These are phyloP conservation scores for Amauroascus niger DNA, from an alignment of 2,329 filamentous ascomycete species.

Conservation along the genomic window DNA sequence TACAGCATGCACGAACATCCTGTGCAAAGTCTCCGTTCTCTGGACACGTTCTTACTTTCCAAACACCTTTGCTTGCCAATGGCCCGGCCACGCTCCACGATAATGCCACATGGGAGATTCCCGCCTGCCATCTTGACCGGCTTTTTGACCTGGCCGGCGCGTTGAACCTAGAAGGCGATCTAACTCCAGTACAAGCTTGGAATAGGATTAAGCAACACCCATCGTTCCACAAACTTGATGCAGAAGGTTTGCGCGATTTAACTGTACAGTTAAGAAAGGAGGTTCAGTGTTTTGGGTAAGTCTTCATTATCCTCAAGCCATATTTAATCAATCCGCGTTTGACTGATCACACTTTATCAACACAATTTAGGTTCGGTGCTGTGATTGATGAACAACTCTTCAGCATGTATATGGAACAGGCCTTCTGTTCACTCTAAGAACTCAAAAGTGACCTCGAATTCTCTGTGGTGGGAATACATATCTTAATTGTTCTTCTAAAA, in stretches of 20 bases:
- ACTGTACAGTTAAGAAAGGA: constrained; percentile 24
- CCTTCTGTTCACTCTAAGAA: constrained; percentile 7
- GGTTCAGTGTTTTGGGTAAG: constrained; percentile 35
- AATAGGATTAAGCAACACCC: constrained; percentile 27
- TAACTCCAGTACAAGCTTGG: constrained; percentile 37
- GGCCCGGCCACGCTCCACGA: constrained; percentile 18
- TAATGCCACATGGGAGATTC: constrained; percentile 21
- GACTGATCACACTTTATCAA: not conserved
- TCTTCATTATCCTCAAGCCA: constrained; percentile 7
- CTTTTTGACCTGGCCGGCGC: constrained; percentile 21
- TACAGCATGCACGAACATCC: constrained; percentile 18
- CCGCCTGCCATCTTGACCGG: constrained; percentile 23
- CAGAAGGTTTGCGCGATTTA: constrained; percentile 23
- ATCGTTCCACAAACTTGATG: constrained; percentile 25
- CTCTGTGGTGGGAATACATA: not conserved
- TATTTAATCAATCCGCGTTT: no score
- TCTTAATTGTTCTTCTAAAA: not conserved
- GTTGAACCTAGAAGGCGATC: constrained; percentile 25
- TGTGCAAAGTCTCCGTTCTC: constrained; percentile 15
- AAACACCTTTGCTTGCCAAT: constrained; percentile 21
- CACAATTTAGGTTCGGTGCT: constrained; percentile 21
- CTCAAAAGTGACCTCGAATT: not conserved
- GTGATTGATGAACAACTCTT: constrained; percentile 20
- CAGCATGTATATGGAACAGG: constrained; percentile 15
- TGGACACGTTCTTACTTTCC: constrained; percentile 25